Conservation (phyloP, 1,139 yeast genomes). For the Pneumocystis canis region DNA sequence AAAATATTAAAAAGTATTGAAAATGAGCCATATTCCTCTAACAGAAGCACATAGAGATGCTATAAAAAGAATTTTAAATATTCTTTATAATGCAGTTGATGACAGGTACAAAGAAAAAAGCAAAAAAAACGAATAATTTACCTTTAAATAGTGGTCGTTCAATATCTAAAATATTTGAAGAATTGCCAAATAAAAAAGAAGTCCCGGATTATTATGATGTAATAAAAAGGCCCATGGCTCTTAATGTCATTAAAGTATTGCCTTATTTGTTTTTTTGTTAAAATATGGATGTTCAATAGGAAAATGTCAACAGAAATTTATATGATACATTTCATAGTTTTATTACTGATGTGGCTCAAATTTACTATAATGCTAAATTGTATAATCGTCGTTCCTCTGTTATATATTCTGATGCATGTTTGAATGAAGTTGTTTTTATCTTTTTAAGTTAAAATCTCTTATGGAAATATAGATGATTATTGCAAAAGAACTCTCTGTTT, state of each 20-base stretch:
- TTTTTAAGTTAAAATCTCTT: not conserved
- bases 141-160: not conserved
- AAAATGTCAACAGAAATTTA: constrained; percentile 22
- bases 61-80: not conserved
- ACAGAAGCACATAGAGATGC: not conserved
- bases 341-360: constrained; percentile 62
- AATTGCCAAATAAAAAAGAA: constrained; percentile 57
- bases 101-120: not conserved
- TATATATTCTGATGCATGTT: constrained; percentile 57
- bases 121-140: not conserved
- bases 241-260: constrained; percentile 66
- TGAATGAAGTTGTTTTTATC: constrained; percentile 16
- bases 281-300: not conserved
- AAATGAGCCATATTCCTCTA: not conserved
- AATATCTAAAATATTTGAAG: constrained; percentile 39
- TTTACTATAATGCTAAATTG: constrained; percentile 77
- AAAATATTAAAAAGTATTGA: not conserved
- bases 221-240: constrained; percentile 57
- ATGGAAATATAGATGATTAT: constrained; percentile 42
- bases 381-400: constrained; percentile 59
- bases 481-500: constrained; percentile 39
- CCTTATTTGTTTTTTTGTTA: constrained; percentile 18
- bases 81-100: not conserved
- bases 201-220: constrained; percentile 54
- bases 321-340: constrained; percentile 55